Base-by-base conservation (phyloP, 352 stramenopile genomes). In the Globisporangium uncinulatum region DNA sequence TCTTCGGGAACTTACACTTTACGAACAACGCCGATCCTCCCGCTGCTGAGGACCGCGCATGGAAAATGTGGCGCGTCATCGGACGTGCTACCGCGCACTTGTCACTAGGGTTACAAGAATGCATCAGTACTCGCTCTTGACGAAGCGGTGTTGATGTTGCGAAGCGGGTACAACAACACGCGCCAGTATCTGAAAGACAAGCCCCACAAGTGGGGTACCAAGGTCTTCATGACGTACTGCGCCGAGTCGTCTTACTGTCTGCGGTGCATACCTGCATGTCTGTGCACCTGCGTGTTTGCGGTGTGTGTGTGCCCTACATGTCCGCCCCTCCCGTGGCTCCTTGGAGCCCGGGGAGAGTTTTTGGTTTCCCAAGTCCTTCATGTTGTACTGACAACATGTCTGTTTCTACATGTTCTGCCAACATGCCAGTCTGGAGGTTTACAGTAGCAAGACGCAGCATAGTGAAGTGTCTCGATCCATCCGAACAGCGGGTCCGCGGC, bases 171-270 rank as follows among this genome's bases (percentile, higher is more conserved):
- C 51, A 65, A 65, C n/a, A 31, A 24, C 4, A 59, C 51, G 5
- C 13, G 37, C 3, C 20, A 53, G 36, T 64, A 55, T 17, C 32
- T 59, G 11, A 58, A 58, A 15, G 51, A 64, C 32, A 65, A 65
- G 20, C 52, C 59, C 19, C 59, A 65, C 42, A 65, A 60, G 14
- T 60, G 58, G 45, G 58, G 51, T 10, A 58, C 51, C 19, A 64
- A 64, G 58, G 15, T 47, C 44, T 64, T 4, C 56, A 56, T 43
- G 6, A 54, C 58, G 0, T 47, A 45, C n/a, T 65, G 58, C 31
- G 45, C 58, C 3, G 37, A 59, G 15, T 24, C 14, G 15, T n/a
- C 42, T 0, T 15, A 59, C 45, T 15, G 44, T 52, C 9, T 65
- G 44, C 54, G 51, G 51, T 60, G 32, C 20, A 46, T 54, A 53